phyloP scores from a whole-genome alignment of 192 early-diverging fungal genomes.

The Entomortierella lignicola region DNA sequence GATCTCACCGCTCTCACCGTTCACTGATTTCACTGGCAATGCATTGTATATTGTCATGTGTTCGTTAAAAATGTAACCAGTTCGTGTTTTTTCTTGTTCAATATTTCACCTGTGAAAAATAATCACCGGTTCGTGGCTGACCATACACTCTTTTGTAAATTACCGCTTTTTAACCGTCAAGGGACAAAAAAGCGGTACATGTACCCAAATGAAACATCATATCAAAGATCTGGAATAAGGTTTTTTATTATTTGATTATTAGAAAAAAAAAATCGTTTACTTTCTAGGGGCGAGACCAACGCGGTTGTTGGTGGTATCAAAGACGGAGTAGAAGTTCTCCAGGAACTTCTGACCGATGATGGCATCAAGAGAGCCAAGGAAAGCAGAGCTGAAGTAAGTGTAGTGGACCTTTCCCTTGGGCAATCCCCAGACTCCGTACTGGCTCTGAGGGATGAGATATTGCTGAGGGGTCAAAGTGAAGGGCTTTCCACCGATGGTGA shows the following conservation, averaged over 20 bases:
- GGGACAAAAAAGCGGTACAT: no score
- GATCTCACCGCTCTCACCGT: no score
- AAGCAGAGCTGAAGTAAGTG: constrained; percentile 11
- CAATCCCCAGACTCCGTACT: background rate
- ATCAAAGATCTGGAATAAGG: no score
- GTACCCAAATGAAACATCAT: no score
- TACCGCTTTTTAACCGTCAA: no score
- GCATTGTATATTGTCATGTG: no score
- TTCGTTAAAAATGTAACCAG: no score
- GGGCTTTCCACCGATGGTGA: constrained; percentile 26
- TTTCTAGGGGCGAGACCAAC: constrained; percentile 54
- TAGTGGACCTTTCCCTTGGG: constrained; percentile 10
- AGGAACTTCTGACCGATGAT: constrained; percentile 68
- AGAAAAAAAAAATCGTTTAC: background rate
- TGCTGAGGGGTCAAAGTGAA: constrained; percentile 31
- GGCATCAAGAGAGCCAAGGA: constrained; percentile 1
- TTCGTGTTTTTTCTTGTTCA: no score
- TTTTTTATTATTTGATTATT: background rate
- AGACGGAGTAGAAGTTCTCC: constrained; percentile 64
- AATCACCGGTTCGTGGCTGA: no score
- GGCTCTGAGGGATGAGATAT: constrained; percentile 21
- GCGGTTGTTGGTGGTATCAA: constrained; percentile 55
- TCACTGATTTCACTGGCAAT: no score
- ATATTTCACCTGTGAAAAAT: no score
- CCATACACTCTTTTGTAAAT: no score